These are phyloP conservation scores for Diaporthe caulivora DNA, from an alignment of 2,329 filamentous ascomycete genomes.

Conservation along the genomic window DNA sequence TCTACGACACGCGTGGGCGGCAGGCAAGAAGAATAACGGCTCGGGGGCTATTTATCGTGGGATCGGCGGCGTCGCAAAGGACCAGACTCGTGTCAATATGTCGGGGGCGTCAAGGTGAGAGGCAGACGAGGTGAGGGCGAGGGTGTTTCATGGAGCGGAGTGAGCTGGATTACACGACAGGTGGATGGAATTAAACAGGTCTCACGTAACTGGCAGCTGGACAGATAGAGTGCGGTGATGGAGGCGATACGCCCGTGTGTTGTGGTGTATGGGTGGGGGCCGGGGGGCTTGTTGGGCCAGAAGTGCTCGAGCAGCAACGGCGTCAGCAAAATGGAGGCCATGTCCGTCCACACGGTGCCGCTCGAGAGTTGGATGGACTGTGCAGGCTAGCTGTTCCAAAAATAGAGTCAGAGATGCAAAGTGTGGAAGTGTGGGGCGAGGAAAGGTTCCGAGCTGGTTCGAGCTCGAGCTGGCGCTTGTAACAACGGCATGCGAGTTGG, in stretches of 20 bases:
- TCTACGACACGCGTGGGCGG: background rate
- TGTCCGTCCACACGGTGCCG: background rate
- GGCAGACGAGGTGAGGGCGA: background rate
- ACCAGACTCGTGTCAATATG: background rate
- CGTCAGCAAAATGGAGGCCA: slow-evolving; percentile 3
- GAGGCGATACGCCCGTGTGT: slow-evolving; percentile 17
- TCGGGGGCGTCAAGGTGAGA: background rate
- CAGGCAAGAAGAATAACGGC: background rate
- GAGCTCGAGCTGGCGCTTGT: background rate
- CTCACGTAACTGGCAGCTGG: slow-evolving; percentile 16
- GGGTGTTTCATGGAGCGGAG: background rate
- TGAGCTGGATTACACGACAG: background rate
- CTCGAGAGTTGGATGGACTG: background rate
- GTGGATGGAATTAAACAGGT: slow-evolving; percentile 3
- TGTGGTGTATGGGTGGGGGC: no score
- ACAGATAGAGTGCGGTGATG: background rate
- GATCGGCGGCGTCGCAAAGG: slow-evolving; percentile 2
- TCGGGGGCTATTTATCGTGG: background rate
- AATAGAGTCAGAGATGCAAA: slow-evolving; percentile 15
- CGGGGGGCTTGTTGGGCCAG: background rate
- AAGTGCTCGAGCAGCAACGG: background rate
- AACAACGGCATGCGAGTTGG: background rate
- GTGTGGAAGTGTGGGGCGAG: background rate
- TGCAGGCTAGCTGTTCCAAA: background rate
- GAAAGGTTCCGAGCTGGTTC: slow-evolving; percentile 28